Evolutionary conservation across 1,139 yeast species (phyloP), one percentile per base, ranked within the genome.

Genomic region (Nakaseomyces bracarensis): DNA sequence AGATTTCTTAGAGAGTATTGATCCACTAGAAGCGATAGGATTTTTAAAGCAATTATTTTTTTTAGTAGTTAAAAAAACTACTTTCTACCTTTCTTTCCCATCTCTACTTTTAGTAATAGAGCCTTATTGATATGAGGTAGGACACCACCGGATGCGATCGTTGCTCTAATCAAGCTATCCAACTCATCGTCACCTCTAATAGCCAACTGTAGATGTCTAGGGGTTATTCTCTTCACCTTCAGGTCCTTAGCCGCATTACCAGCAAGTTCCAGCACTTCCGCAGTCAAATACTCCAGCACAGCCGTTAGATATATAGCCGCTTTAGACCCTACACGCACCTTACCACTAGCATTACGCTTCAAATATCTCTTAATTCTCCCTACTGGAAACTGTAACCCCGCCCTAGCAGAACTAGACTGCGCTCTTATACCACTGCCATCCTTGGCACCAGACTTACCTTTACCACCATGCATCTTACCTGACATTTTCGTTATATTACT

Each of bases 81-180:
- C 7, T 49, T 51, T 52, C 28, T 29, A 25, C 39, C 38, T 69
- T 81, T 81, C 74, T 83, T 79, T 5, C 36, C 36, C 36, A 33
- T 33, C 69, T 87, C 96, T 44, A 85, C 96, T 75, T 89, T 89
- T 68, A 87, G 77, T 65, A 89, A 72, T 60, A 87, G 75, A 45
- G 95, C 96, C 58, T 87, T 86, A 72, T 87, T 89, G 65, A 89
- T 86, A 63, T 89, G 96, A 44, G 99, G 99, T 71, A 91, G 75
- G 46, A 93, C 99, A 79, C 99, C 98, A 71, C 99, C 99, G 60
- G 83, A 89, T 40, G 99, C 97, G 66, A 93, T 93, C 48, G 98
- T 93, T 53, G 97, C 99, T 65, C 85, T 83, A 60, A 93, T 85
- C 66, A 93, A 75, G 56, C 86, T 83, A 70, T 91, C 97, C 66